Base-by-base conservation (phyloP, 768 basidiomycete species). In the Termitomyces sp. region DNA sequence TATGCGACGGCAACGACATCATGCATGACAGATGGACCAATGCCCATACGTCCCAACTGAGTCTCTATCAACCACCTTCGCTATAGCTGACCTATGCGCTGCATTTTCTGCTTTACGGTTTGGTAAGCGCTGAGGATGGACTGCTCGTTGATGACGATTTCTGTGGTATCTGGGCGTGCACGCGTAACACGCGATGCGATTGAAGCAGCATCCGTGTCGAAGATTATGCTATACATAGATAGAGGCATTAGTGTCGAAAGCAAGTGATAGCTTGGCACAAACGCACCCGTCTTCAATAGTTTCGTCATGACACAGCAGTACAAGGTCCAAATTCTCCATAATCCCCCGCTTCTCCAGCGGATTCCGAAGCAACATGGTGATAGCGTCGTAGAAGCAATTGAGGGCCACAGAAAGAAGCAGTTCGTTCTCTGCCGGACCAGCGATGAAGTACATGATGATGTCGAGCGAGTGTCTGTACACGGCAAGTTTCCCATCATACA, bases 71-170 rank as follows among this genome's bases (percentile, higher is more conserved):
- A 26, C 9, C 50, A 26, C 9, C 38, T 30, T 30, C n/a, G n/a
- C n/a, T 60, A 56, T 50, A 91, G 77, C 66, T 90, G 88, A 32
- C 87, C 85, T 66, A 94, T 91, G 68, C 88, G 80, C 71, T 88
- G 86, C 75, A 94, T 85, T 77, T 84, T 87, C 68, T 92, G 91
- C 72, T 86, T 88, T 63, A 94, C 86, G 0, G 90, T 91, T 77
- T 91, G 86, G 78, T 95, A 97, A 33, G 95, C 95, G 69, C 79
- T 95, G 82, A 96, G 81, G 60, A 97, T 81, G 9, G 94, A 95
- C 76, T 97, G 95, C 76, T 99, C 97, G 79, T 99, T 98, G 80
- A 99, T 96, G 62, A 95, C 89, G 63, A 99, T 97, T 66, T 98
- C 95, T 40, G 89, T 90, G 54, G 95, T 88, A 72, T 98, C 97